Base-by-base conservation (phyloP, 441 rosid species). In the Biscutella auriculata region DNA sequence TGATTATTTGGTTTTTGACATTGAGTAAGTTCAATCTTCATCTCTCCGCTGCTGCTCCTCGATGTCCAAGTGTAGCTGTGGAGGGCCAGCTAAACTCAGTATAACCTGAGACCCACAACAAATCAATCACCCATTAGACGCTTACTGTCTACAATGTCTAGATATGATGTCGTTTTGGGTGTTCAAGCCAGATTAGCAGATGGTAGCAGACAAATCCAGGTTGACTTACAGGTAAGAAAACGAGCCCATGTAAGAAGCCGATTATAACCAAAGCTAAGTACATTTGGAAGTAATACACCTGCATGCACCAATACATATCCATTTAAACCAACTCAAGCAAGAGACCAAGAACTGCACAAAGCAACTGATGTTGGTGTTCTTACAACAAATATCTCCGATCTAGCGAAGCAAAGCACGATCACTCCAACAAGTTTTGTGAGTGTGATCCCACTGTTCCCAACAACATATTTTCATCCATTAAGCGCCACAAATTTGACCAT, bases 351-450 rank as follows among this genome's bases (percentile, higher is more conserved):
- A 16, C 37, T 39, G 33, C 34, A 57, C 5, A 64, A 37, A 48
- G 28, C 26, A 57, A 15, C 13, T 29, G 51, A 63, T 66, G 35
- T 59, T 63, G 62, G 39, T 23, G 34, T 52, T 23, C 57, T 33
- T 51, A 84, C 92, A 84, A 82, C 88, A 78, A 84, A 84, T 52
- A 84, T 66, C 77, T 84, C 85, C 36, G 88, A 79, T 77, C 75
- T 78, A 42, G 92, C 72, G 46, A 84, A 84, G 77, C 66, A 82
- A 49, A 84, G 92, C 65, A 84, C 88, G 4, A 82, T 69, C 41
- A 84, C 85, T 72, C 92, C 92, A 39, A 77, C 82, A 40, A 84
- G 82, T 69, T 84, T 84, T n/a, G 85, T 84, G 63, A 84, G 82
- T 14, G 84, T 80, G 47, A 84, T 84, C 60, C 92, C 92, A 59